Conservation (phyloP, 176 grass and related monocot genomes). For the maize (Zea mays) region DNA sequence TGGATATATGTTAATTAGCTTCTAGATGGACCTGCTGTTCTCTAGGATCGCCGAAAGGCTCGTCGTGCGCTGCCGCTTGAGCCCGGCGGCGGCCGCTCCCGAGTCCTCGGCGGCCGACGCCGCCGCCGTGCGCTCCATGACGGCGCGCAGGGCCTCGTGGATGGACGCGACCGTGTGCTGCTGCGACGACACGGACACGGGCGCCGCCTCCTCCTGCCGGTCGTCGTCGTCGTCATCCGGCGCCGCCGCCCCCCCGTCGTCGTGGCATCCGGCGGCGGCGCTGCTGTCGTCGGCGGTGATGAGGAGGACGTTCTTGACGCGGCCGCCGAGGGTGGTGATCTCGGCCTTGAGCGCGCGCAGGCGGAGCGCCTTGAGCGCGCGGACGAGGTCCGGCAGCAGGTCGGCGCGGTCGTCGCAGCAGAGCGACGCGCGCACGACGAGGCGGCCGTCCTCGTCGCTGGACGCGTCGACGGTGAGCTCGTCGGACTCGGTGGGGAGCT, state of each 20-base stretch:
- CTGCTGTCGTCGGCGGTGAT: conserved; percentile 60
- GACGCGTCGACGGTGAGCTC: conserved; percentile 87
- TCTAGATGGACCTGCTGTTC: conserved; percentile 88
- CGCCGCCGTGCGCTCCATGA: conserved; percentile 73
- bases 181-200: conserved; percentile 36
- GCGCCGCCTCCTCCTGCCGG: conserved; percentile 26
- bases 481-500: conserved; percentile 82
- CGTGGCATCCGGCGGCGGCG: neutral
- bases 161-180: conserved; percentile 73
- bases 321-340: conserved; percentile 88
- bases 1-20: neutral
- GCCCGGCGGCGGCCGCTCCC: conserved; percentile 46
- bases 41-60: conserved; percentile 73
- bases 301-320: conserved; percentile 89
- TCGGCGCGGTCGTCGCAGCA: conserved; percentile 98
- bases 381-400: conserved; percentile 91
- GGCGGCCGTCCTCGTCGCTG: conserved; percentile 73
- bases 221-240: neutral
- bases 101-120: conserved; percentile 49
- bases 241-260: conserved; percentile 13
- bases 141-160: conserved; percentile 76
- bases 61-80: conserved; percentile 91
- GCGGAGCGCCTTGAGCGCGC: conserved; percentile 76
- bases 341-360: conserved; percentile 92
- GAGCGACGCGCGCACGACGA: conserved; percentile 74